A percentile compares a stretch with the other conserved stretches of the same genome.
phyloP scores from a whole-genome alignment of 73 alveolate genomes.

The Effrenium voratum region DNA sequence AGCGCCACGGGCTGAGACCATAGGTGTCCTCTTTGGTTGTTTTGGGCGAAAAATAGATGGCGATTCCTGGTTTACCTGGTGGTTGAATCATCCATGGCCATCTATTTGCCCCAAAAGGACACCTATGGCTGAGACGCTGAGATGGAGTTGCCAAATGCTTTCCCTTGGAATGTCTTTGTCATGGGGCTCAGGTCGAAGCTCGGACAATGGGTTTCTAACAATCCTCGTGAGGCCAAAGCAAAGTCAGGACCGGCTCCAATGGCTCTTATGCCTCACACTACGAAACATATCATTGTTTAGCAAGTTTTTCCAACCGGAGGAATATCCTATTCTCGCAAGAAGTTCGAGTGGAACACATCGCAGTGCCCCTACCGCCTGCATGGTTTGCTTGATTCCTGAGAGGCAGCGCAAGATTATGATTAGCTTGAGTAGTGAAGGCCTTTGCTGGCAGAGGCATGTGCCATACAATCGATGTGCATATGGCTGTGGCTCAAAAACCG shows the following conservation, averaged over 20 bases:
- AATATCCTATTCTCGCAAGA: conserved; percentile 47
- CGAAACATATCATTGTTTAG: neutral
- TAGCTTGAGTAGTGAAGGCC: neutral
- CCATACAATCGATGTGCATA: too few relatives aligned
- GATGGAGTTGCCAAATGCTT: neutral
- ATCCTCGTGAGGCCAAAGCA: conserved; percentile 68
- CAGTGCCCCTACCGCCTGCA: conserved; percentile 82
- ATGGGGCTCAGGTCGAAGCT: conserved; percentile 47
- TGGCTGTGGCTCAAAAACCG: too few relatives aligned
- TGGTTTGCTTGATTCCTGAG: too few relatives aligned
- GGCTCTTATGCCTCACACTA: neutral
- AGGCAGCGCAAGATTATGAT: neutral
- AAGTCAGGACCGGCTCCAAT: conserved; percentile 28
- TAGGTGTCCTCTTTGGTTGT: too few relatives aligned
- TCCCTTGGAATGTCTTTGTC: neutral
- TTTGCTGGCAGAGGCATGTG: neutral
- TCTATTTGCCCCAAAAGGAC: too few relatives aligned
- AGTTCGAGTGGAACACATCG: conserved; percentile 79
- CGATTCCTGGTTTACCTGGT: too few relatives aligned
- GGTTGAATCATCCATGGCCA: too few relatives aligned
- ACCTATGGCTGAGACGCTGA: too few relatives aligned
- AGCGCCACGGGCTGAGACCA: conserved; percentile 43
- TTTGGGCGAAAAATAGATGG: too few relatives aligned
- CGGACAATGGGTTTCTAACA: conserved; percentile 82
- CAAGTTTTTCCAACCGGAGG: neutral